These are phyloP conservation scores for Fomitopsis schrenkii DNA, from an alignment of 1,284 basidiomycete genomes.

Conservation along the genomic window DNA sequence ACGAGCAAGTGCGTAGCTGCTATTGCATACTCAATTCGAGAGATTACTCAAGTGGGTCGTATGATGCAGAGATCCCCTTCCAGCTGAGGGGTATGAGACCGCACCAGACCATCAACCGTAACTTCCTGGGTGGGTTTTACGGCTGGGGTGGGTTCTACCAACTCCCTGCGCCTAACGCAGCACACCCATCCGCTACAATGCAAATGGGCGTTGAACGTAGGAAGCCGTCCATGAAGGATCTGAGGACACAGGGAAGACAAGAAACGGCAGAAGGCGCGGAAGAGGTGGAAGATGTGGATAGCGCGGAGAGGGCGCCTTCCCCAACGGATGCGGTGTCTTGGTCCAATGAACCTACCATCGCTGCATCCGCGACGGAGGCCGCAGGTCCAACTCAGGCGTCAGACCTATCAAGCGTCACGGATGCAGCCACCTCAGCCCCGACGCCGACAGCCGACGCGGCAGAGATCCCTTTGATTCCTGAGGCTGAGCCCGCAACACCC, in stretches of 20 bases:
- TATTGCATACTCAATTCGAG: background rate
- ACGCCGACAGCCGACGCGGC: background rate
- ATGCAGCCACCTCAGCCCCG: background rate
- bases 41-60: background rate
- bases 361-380: background rate
- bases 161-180: background rate
- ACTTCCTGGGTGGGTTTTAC: conserved; percentile 9
- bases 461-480: background rate
- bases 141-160: conserved; percentile 21
- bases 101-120: background rate
- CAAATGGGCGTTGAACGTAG: background rate
- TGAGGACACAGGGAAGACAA: background rate
- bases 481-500: background rate
- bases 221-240: background rate
- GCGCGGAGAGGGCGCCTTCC: background rate
- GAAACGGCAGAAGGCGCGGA: background rate
- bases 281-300: background rate
- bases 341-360: background rate
- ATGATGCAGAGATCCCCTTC: background rate
- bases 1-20: conserved; percentile 15
- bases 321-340: background rate
- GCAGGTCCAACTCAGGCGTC: too few species aligned
- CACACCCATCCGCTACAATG: background rate
- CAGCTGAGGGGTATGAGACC: background rate
- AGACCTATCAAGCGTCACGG: background rate